A percentile compares a stretch with the other conserved stretches of the same genome.
Conservation (phyloP, 2,329 filamentous ascomycete species). For the Purpureocillium takamizusanense region DNA sequence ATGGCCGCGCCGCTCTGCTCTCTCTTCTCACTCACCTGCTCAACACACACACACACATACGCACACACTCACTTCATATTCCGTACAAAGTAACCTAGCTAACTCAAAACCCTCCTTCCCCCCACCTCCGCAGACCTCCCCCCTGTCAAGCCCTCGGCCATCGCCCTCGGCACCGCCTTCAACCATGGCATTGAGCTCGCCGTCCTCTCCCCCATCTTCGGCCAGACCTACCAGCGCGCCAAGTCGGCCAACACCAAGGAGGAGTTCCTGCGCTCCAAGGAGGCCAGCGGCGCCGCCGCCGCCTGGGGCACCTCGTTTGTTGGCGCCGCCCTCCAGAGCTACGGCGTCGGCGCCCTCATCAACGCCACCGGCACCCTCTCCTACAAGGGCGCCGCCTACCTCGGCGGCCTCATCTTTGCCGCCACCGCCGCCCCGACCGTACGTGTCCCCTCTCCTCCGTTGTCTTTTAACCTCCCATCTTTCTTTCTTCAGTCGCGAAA, state of each 20-base stretch:
- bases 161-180: constrained; percentile 92
- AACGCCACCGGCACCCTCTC: constrained; percentile 91
- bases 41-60: too few relatives aligned
- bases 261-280: constrained; percentile 90
- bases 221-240: constrained; percentile 87
- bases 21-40: too few relatives aligned
- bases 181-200: constrained; percentile 87
- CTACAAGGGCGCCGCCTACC: constrained; percentile 95
- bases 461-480: too few relatives aligned
- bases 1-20: too few relatives aligned
- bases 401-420: constrained; percentile 84
- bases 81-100: too few relatives aligned
- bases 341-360: constrained; percentile 81
- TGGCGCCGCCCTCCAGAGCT: constrained; percentile 81
- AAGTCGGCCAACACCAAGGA: constrained; percentile 90
- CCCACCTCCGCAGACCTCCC: constrained; percentile 38
- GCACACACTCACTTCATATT: neutral
- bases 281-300: constrained; percentile 77
- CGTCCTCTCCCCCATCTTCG: constrained; percentile 81
- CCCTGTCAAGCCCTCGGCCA: constrained; percentile 93
- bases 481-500: neutral
- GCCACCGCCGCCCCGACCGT: constrained; percentile 82
- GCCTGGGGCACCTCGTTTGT: constrained; percentile 86
- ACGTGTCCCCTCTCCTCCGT: too few relatives aligned
- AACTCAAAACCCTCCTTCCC: neutral